Base-by-base conservation (phyloP, 2,329 filamentous ascomycete species). In the Sporothrix sp. region DNA sequence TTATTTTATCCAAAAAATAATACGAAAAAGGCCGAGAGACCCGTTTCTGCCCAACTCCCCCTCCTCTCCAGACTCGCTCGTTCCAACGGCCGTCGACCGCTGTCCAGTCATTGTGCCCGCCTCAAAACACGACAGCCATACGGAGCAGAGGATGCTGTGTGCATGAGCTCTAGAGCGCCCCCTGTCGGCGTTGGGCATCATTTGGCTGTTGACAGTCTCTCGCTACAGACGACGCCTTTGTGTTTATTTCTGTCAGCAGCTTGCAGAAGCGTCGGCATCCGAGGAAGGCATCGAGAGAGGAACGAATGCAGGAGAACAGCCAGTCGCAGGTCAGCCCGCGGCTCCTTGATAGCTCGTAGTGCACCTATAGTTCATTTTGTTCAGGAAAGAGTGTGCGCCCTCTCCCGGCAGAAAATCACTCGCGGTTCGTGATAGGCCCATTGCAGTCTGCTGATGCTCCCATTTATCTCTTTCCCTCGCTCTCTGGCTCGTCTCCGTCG, bases 11-110 rank as follows among this genome's bases (percentile, higher is more conserved):
- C 30, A 25, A 27, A 44, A 35, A 16, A 16, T 16, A 45, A 45
- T 2, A 7, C 4, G 3, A 16, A 32, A 32, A 32, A 10, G 21
- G 20, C 4, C 28, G 35, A 13, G 52, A 56, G 58, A 39, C 36
- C 58, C 63, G 57, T 65, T 61, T 59, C 58, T 64, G 62, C 63
- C 59, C 59, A 59, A 60, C 56, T 56, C 60, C 39, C 38, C 33
- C 38, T 13, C 37, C 25, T 28, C 25, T 6, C 25, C 25, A 30
- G 16, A 16, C 13, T n/a, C 4, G 7, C 30, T 11, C 36, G 11
- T 16, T 51, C 18, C 56, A 56, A 58, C 56, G 59, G 58, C 59
- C 53, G 58, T 52, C 57, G 54, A 30, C 38, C 43, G 28, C 48
- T 54, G 54, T 51, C 62, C 62, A 64, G 55, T 64, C 60, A 54